phyloP scores from a whole-genome alignment of 345 rosid species.

The Psidium guajava region DNA sequence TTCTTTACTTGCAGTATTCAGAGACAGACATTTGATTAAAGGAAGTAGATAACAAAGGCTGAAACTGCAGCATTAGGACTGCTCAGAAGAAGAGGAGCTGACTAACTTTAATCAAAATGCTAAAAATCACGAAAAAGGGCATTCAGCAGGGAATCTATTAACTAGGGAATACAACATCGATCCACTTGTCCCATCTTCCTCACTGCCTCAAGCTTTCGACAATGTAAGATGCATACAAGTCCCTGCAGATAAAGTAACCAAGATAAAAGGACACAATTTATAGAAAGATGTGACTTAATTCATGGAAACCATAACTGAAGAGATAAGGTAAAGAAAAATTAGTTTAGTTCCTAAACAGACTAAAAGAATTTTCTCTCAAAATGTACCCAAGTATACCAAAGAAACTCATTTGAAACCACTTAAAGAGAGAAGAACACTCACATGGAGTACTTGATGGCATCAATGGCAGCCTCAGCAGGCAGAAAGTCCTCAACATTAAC shows the following conservation, averaged over 20 bases:
- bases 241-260: constrained; percentile 44
- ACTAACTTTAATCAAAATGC: neutral
- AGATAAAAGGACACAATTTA: neutral
- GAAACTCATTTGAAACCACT: neutral
- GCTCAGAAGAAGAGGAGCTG: neutral
- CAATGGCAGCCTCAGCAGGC: constrained; percentile 64
- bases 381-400: neutral
- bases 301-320: neutral
- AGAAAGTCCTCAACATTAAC: constrained; percentile 88
- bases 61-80: neutral
- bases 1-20: neutral
- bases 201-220: constrained; percentile 82
- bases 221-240: constrained; percentile 85
- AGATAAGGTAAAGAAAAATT: neutral
- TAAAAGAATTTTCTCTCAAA: neutral
- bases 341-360: neutral
- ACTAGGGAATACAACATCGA: neutral
- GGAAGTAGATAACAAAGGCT: neutral
- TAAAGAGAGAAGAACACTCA: constrained; percentile 18
- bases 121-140: neutral
- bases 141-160: neutral
- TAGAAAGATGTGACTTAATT: neutral
- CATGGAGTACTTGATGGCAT: constrained; percentile 87
- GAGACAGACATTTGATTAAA: neutral
- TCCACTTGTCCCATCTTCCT: neutral